Evolutionary conservation across 495 filamentous ascomycete species (phyloP).

Genomic region (Aspergillus diversus): DNA sequence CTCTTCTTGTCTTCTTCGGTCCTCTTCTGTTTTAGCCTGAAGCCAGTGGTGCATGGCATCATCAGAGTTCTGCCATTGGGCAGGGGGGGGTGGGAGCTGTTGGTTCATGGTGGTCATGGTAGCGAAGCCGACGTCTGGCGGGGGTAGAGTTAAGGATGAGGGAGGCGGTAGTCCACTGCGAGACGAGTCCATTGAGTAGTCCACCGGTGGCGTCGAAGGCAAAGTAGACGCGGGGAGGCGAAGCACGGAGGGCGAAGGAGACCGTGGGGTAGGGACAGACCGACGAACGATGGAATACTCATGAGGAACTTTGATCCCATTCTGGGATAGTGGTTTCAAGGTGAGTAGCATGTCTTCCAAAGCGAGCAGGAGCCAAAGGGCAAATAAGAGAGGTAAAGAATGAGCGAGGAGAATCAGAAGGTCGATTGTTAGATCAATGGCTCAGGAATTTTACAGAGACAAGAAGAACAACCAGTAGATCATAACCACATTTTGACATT

Average conservation of each 20-base stretch:
- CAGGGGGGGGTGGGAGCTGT: conserved; percentile 69
- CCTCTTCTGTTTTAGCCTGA: conserved; percentile 81
- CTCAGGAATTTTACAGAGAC: conserved; percentile 1
- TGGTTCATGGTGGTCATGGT: conserved; percentile 37
- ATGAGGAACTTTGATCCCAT: conserved; percentile 43
- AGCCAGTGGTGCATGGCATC: conserved; percentile 84
- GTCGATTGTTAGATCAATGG: conserved; percentile 12
- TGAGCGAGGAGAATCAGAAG: conserved; percentile 3
- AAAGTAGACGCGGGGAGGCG: conserved; percentile 12
- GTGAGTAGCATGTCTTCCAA: conserved; percentile 45
- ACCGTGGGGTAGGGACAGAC: conserved; percentile 37
- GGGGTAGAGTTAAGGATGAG: conserved; percentile 40
- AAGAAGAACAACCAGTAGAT: conserved; percentile 1
- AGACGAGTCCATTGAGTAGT: conserved; percentile 40
- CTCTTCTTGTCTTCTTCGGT: conserved; percentile 81
- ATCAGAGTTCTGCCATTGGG: conserved; percentile 74
- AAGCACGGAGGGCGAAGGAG: conserved; percentile 33
- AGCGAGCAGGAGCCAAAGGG: conserved; percentile 5
- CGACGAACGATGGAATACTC: conserved; percentile 42
- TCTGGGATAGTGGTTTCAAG: conserved; percentile 43
- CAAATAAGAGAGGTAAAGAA: neutral
- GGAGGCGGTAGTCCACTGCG: conserved; percentile 44
- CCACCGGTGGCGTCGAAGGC: conserved; percentile 26
- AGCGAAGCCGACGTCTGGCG: conserved; percentile 37
- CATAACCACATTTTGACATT: conserved; percentile 10